Evolutionary conservation across 805 yeast species (phyloP), one percentile per base, ranked within the genome.

Genomic region (Scheffersomyces amazonensis): DNA sequence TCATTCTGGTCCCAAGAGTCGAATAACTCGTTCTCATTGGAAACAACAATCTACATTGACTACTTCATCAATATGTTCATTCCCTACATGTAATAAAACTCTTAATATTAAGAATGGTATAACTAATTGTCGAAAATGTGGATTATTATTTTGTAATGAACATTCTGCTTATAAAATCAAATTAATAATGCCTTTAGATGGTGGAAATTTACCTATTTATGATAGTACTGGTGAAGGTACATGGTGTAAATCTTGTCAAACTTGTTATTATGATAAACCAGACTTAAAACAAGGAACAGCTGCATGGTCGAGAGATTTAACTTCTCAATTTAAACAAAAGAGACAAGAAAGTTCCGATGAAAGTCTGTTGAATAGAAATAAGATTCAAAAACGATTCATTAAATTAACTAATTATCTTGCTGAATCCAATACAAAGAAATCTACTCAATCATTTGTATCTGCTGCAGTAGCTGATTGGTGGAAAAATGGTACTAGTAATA

Each of bases 61-160:
- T 5, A 27, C 42, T 1, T 46, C 62, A 16, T 75, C 67, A 29
- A 35, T 29, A 1, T 81, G 89, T 44, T 48, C 70, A 1, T 51
- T 54, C 20, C 41, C 43, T 0, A 48, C 49, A 0, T 83, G 88
- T 49, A 39, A 48, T 7, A 71, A 62, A 36, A 48, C 42, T 4
- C 60, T 83, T 27, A 71, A 63, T 35, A 63, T 76, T 19, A 73
- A 78, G 40, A 75, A 71, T 46, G 87, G 85, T 0, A 58, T 72
- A 2, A 76, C 78, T 5, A 83, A 87, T 54, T 87, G 96, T 58
- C 63, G 91, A 17, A 76, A 75, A 47, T 89, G 96, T 62, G 96
- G 96, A 0, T 52, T 66, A 18, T 56, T 88, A 13, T 87, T 61
- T 53, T 88, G 96, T 56, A 73, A 73, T 42, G 58, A 55, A 20